A percentile compares a stretch with the other conserved stretches of the same genome.
Evolutionary conservation across 1,284 basidiomycete species (phyloP).

Genomic region (Ustilago shanxiensis): DNA sequence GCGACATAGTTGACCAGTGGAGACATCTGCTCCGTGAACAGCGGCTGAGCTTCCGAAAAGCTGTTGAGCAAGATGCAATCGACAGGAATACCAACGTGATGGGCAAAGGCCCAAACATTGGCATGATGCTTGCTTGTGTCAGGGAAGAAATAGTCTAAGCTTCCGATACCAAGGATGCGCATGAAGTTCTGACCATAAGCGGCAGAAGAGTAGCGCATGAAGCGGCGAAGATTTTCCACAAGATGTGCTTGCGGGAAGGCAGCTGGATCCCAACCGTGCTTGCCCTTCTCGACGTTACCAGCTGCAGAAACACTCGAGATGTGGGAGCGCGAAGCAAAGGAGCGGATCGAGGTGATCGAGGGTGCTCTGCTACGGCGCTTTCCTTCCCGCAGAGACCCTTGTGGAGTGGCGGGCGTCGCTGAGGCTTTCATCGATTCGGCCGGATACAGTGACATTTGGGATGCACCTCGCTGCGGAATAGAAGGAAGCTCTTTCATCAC

Average conservation of each 20-base stretch:
- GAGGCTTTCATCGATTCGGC: conserved; percentile 7
- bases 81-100: conserved; percentile 73
- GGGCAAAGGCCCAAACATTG: conserved; percentile 71
- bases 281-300: conserved; percentile 25
- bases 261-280: conserved; percentile 21
- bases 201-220: conserved; percentile 72
- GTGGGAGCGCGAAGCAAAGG: conserved; percentile 55
- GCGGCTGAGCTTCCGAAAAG: conserved; percentile 69
- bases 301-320: conserved; percentile 36
- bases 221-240: conserved; percentile 72
- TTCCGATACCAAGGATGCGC: conserved; percentile 72
- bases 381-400: conserved; percentile 33
- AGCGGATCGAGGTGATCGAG: conserved; percentile 59
- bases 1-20: conserved; percentile 73
- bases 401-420: conserved; percentile 19
- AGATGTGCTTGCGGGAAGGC: conserved; percentile 72
- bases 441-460: conserved; percentile 17
- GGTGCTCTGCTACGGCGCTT: conserved; percentile 48
- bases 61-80: conserved; percentile 73
- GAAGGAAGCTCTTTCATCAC: conserved; percentile 32
- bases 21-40: conserved; percentile 67
- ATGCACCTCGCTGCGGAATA: conserved; percentile 39
- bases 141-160: conserved; percentile 72
- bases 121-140: conserved; percentile 72
- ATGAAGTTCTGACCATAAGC: conserved; percentile 71